Evolutionary conservation across 169 alveolate species (phyloP).

Genomic region (Besnoitia besnoiti): DNA sequence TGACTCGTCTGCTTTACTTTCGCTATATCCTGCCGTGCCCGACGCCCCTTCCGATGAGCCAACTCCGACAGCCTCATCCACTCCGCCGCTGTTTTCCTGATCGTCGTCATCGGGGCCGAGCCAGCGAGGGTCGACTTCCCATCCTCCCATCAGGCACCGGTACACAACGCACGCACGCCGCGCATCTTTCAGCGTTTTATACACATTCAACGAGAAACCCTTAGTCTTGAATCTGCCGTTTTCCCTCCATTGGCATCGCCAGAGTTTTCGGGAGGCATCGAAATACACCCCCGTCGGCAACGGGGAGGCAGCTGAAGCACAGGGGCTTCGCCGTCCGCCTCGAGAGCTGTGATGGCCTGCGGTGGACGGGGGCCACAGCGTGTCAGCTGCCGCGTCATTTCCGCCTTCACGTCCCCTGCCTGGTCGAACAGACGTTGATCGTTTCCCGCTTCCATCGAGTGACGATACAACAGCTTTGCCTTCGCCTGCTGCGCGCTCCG

Average conservation of each 20-base stretch:
- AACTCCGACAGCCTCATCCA: not conserved
- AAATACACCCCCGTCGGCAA: conserved; percentile 88
- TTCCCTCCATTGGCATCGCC: conserved; percentile 92
- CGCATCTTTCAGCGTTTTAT: conserved; percentile 86
- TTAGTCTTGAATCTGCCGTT: conserved; percentile 88
- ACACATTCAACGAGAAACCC: conserved; percentile 85
- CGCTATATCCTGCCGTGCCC: not conserved
- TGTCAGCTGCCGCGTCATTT: not conserved
- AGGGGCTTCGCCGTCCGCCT: conserved; percentile 3
- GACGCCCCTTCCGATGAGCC: not conserved
- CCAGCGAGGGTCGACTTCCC: conserved; percentile 87
- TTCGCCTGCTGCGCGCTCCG: not conserved
- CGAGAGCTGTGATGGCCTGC: not conserved
- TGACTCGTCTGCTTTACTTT: not conserved
- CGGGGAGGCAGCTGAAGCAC: not conserved
- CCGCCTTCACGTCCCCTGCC: not conserved
- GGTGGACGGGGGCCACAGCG: not conserved
- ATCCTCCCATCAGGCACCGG: conserved; percentile 87
- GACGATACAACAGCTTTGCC: not conserved
- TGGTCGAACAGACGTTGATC: not conserved
- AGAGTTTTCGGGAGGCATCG: conserved; percentile 85
- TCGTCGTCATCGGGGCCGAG: conserved; percentile 59
- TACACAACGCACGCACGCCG: conserved; percentile 83
- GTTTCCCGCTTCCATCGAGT: not conserved
- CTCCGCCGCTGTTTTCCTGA: not conserved